Conservation (phyloP, 164 flowering plant genomes). For the Kingdonia uniflora region DNA sequence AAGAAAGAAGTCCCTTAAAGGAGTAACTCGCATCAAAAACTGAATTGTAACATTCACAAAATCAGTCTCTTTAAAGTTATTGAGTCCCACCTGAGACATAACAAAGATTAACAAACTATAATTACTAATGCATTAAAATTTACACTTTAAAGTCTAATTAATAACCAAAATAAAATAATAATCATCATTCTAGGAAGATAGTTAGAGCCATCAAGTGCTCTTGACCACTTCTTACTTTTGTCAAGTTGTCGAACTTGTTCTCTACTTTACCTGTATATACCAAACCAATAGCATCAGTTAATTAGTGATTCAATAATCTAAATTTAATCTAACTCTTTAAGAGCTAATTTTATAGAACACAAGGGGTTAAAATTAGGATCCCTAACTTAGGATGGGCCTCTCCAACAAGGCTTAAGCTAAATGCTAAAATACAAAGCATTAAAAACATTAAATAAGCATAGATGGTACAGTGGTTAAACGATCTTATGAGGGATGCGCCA, state of each 20-base stretch:
- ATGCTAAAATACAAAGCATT: too few species aligned
- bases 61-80: conserved; percentile 90
- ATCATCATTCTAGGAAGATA: conserved; percentile 97
- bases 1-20: conserved; percentile 89
- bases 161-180: too few species aligned
- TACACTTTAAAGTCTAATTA: background rate
- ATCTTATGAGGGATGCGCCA: too few species aligned
- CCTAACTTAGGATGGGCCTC: too few species aligned
- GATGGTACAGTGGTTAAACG: too few species aligned
- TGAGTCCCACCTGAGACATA: conserved; percentile 73
- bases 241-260: conserved; percentile 80
- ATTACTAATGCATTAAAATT: background rate
- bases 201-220: conserved; percentile 97
- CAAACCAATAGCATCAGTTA: background rate
- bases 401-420: too few species aligned
- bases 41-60: conserved; percentile 95
- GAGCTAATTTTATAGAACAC: too few species aligned
- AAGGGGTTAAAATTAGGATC: too few species aligned
- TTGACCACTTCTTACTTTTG: conserved; percentile 79
- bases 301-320: too few species aligned
- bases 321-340: too few species aligned
- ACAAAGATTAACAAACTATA: background rate
- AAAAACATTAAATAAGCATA: too few species aligned
- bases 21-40: conserved; percentile 93
- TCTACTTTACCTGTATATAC: conserved; percentile 42